Evolutionary conservation across 2,329 filamentous ascomycete genomes (phyloP), one percentile per base, ranked within the genome.

Genomic region (Nothomitra cinnamomea): DNA sequence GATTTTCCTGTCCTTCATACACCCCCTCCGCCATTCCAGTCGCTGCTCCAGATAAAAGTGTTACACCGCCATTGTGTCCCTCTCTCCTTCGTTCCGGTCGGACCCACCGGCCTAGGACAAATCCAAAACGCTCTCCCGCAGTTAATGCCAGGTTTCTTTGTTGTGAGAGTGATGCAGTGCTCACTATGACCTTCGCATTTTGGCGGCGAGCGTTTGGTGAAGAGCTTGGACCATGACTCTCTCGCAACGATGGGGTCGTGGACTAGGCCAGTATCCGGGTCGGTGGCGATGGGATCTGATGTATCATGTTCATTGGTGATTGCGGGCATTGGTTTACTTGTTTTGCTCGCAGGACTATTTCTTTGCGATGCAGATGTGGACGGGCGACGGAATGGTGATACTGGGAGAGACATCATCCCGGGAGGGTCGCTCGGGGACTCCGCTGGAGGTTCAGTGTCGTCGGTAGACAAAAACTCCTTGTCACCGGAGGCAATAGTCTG

Each of bases 141-240:
- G 62, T 96, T 98, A 57, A 86, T 70, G 1, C 92, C 92, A 0
- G 87, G 75, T 64, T 96, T 96, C 70, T 90, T 95, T 1, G 89
- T 95, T 17, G 82, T 76, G 52, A 90, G 70, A 58, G 76, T 86
- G 58, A 88, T 85, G 66, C 92, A 96, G 2, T 86, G 84, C 61
- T 96, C 89, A 53, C 80, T 74, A 63, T 98, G 92, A 49, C 70
- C 69, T 60, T 95, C 88, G 64, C 92, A 98, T 55, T 76, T 77
- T 1, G 92, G 92, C 1, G 79, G 73, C 1, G 78, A 70, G 54
- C 84, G 81, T 65, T 83, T 87, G 15, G 82, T 78, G 57, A 96
- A 82, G 13, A 96, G 73, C 63, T 83, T 88, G 3, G 80, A 82
- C 92, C 92, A 96, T 21, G 83, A 83, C 62, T 92, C 83, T 64